Base-by-base conservation (phyloP, 768 basidiomycete species). In the Termitomyces sp. region DNA sequence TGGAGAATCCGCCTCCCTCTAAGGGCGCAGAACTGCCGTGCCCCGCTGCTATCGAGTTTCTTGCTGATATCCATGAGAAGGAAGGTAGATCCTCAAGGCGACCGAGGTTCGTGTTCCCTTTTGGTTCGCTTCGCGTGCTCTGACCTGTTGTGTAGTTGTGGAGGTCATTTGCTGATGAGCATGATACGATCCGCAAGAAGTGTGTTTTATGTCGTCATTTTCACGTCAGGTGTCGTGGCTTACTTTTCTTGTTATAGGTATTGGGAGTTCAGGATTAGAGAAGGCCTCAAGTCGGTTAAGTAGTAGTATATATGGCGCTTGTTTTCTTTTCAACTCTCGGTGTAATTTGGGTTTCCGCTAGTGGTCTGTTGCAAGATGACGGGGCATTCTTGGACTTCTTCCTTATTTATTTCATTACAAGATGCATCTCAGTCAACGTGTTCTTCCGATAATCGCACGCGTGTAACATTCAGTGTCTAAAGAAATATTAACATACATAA, bases 181-280 rank as follows among this genome's bases (percentile, higher is more conserved):
- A 85, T 64, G 91, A 93, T 65, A 81, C 80, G 7, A 89, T 91
- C 62, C 78, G 90, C 50, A 90, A 84, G 75, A 87, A 85, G 91
- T 91, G 57, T 48, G 71, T 60, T 36, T 18, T 55, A 49, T 24
- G 48, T 52, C 20, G 28, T 16, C 31, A 37, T 15, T 36, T 48
- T 41, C 24, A 39, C n/a, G 18, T 42, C 15, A n/a, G 4, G n/a
- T 24, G 49, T 24, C 13, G 48, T 52, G 24, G 31, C 51, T 34
- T n/a, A 59, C 54, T 18, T 28, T 36, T 33, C 9, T 47, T 18
- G 33, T 24, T 58, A 15, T 63, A 90, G 88, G 66, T 90, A 90
- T 68, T 90, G 89, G 88, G 87, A 87, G 54, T 82, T 82, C n/a
- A n/a, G n/a, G n/a, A n/a, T n/a, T n/a, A n/a, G n/a, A n/a, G n/a